Conservation (phyloP, 768 basidiomycete species). For the Rhodotorula paludigena region DNA sequence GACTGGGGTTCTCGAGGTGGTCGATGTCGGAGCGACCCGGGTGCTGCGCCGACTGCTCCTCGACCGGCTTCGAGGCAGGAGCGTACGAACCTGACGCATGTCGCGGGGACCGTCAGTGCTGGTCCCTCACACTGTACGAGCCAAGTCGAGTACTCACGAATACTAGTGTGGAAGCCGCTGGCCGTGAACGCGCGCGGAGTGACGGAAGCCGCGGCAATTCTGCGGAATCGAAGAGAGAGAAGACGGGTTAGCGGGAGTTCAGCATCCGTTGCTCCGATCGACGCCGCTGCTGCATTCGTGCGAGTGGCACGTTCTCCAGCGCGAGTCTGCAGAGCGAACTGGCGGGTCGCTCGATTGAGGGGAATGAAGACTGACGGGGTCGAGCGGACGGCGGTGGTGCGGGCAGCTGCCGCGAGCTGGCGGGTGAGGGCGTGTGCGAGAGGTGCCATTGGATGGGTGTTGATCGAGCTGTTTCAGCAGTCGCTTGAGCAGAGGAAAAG, state of each 20-base stretch:
- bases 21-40: constrained; percentile 18
- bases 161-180: too few species aligned
- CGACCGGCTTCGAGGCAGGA: background rate
- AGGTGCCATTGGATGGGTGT: background rate
- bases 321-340: background rate
- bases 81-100: too few species aligned
- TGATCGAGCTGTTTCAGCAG: too few species aligned
- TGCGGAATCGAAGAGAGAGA: background rate
- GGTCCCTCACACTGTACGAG: too few species aligned
- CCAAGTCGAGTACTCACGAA: too few species aligned
- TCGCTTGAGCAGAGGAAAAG: too few species aligned
- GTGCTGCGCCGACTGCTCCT: constrained; percentile 12
- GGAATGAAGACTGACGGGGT: background rate
- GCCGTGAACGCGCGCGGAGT: too few species aligned
- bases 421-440: background rate
- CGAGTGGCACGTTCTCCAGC: background rate
- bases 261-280: too few species aligned
- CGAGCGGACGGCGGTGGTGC: background rate
- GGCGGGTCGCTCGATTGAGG: background rate
- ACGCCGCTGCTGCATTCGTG: too few species aligned
- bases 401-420: background rate
- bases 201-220: background rate
- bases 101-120: too few species aligned
- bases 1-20: constrained; percentile 28
- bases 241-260: background rate